Base-by-base conservation (phyloP, 192 early-diverging fungal species). In the Backusella liffmaniae region DNA sequence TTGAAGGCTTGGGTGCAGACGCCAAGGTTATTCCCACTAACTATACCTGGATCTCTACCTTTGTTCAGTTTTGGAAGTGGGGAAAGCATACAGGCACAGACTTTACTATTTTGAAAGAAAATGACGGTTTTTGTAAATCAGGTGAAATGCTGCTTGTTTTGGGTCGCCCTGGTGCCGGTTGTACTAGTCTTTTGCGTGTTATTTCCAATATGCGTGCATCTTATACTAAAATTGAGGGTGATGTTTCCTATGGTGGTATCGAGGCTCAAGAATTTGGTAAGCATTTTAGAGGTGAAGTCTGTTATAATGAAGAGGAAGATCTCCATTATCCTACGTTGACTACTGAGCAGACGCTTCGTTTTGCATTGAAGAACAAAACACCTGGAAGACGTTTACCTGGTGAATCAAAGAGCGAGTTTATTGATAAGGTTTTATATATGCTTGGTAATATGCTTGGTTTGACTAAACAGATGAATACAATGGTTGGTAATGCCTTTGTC, bases 71-170 rank as follows among this genome's bases (percentile, higher is more conserved):
- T 42, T 39, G 77, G 80, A 76, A 76, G 49, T 67, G 66, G 73
- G 44, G 72, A 29, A 41, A 72, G 1, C 26, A 77, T 13, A 1
- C 5, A 12, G 80, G 76, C 18, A 59, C 73, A 37, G 80, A 69
- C 39, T 76, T 72, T 71, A 86, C 78, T n/a, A 92, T 96, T 62
- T 78, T 94, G 13, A 74, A 86, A 49, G 78, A 82, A 23, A 85
- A 92, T 67, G 83, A 85, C 4, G 95, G 95, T 32, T 91, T 88
- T 62, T 85, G 90, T 35, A 88, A 90, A 42, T 89, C 91, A 23
- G 93, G 95, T 21, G 93, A 96, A 76, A 88, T 91, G 88, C 70
- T 88, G 7, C 79, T 92, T 34, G 89, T 92, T 2, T 85, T 93
- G 13, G 92, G 92, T 69, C 86, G 90, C 23, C 92, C 92, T 16